Conservation (phyloP, 2,329 filamentous ascomycete species). For the Chrysoporthe puriensis region DNA sequence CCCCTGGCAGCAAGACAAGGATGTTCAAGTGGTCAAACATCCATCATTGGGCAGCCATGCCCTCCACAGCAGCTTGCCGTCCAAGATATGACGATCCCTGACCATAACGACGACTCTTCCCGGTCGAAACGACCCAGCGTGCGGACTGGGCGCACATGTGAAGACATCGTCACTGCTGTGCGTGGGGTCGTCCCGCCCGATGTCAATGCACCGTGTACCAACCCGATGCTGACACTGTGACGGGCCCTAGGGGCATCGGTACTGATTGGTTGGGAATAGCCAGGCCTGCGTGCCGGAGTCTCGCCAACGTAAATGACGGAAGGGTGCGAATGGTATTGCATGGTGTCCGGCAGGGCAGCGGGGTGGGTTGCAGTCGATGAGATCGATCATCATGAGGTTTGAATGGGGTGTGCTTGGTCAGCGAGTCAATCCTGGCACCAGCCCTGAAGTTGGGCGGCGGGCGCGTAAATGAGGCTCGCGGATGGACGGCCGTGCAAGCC, state of each 20-base stretch:
- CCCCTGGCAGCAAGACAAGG: slow-evolving; percentile 20
- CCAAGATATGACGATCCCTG: slow-evolving; percentile 19
- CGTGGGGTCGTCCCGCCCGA: slow-evolving; percentile 7
- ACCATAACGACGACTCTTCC: slow-evolving; percentile 17
- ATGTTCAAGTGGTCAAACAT: slow-evolving; percentile 6
- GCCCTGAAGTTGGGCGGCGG: slow-evolving; percentile 38
- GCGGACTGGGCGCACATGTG: slow-evolving; percentile 12
- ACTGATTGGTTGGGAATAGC: slow-evolving; percentile 16
- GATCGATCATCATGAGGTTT: slow-evolving; percentile 13
- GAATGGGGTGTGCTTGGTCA: slow-evolving; percentile 28
- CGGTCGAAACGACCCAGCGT: neutral
- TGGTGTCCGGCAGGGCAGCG: slow-evolving; percentile 19
- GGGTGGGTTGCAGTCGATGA: slow-evolving; percentile 23
- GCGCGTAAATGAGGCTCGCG: slow-evolving; percentile 57
- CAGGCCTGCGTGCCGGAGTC: slow-evolving; percentile 13
- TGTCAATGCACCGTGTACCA: slow-evolving; percentile 24
- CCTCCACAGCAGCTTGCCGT: slow-evolving; percentile 25
- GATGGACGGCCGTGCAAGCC: slow-evolving; percentile 49
- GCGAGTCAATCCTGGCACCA: slow-evolving; percentile 44
- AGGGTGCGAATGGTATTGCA: slow-evolving; percentile 17
- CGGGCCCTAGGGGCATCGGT: slow-evolving; percentile 16
- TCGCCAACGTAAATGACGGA: neutral
- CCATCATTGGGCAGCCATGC: slow-evolving; percentile 24
- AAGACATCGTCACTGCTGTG: slow-evolving; percentile 16
- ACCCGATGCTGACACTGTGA: slow-evolving; percentile 22